Percentiles rank a stretch among this genome's conserved stretches.
phyloP scores from a whole-genome alignment of 2,329 filamentous ascomycete species.

The Huntiella decipiens region DNA sequence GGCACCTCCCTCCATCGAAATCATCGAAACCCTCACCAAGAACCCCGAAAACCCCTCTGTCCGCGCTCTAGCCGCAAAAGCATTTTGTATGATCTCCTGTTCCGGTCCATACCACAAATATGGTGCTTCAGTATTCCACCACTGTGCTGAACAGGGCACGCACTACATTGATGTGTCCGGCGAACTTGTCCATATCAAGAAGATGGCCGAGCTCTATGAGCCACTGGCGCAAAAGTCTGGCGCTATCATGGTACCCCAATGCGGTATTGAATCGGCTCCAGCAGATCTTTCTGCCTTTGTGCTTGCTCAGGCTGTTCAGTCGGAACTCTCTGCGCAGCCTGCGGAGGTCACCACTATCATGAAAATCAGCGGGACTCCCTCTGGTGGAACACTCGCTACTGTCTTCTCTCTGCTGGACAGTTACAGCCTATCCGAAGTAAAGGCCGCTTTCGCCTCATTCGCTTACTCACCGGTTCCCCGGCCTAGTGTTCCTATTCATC shows the following conservation, averaged over 20 bases:
- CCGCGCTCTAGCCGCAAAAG: slow-evolving; percentile 30
- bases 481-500: slow-evolving; percentile 12
- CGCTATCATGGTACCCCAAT: slow-evolving; percentile 41
- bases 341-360: slow-evolving; percentile 35
- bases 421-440: slow-evolving; percentile 30
- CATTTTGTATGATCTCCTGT: slow-evolving; percentile 35
- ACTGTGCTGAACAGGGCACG: slow-evolving; percentile 42
- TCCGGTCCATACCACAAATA: slow-evolving; percentile 39
- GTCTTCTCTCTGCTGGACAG: slow-evolving; percentile 38
- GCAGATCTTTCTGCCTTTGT: slow-evolving; percentile 39
- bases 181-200: slow-evolving; percentile 36
- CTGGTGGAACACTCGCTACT: slow-evolving; percentile 51
- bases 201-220: slow-evolving; percentile 43
- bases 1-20: background rate
- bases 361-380: slow-evolving; percentile 29
- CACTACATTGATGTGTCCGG: slow-evolving; percentile 47
- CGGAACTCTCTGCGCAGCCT: slow-evolving; percentile 28
- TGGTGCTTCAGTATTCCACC: slow-evolving; percentile 40
- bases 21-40: background rate
- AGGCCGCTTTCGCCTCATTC: slow-evolving; percentile 29
- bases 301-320: slow-evolving; percentile 30
- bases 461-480: slow-evolving; percentile 37
- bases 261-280: slow-evolving; percentile 42
- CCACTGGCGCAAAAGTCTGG: slow-evolving; percentile 31
- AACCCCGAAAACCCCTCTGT: background rate